Percentiles rank a stretch among this genome's conserved stretches.
phyloP scores from a whole-genome alignment of 257 asterid genomes.

The Parsonsia alboflavescens region DNA sequence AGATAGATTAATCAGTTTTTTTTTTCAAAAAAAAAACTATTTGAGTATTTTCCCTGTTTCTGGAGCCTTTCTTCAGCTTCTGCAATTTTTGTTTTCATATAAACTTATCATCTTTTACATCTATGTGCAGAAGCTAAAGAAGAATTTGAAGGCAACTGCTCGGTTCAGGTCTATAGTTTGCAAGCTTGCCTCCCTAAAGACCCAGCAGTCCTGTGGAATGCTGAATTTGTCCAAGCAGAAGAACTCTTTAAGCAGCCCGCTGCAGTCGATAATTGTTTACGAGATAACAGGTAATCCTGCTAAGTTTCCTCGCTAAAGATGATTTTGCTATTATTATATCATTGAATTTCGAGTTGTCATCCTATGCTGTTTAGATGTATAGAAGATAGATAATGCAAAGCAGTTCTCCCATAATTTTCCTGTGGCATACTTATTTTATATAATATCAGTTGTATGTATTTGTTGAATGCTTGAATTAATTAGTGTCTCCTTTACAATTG shows the following conservation, averaged over 20 bases:
- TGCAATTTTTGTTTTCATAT: background rate
- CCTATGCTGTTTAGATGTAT: background rate
- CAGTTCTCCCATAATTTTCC: background rate
- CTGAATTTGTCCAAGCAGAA: slow-evolving; percentile 83
- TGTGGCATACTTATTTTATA: background rate
- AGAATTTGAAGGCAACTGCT: slow-evolving; percentile 61
- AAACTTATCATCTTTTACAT: background rate
- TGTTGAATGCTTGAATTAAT: background rate
- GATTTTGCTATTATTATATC: background rate
- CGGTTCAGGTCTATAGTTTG: slow-evolving; percentile 80
- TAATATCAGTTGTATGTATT: background rate
- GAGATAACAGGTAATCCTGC: slow-evolving; percentile 61
- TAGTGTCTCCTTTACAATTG: background rate
- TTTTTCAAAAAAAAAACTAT: background rate
- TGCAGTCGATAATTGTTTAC: slow-evolving; percentile 62
- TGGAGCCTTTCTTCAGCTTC: slow-evolving; percentile 1
- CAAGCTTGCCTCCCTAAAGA: slow-evolving; percentile 94
- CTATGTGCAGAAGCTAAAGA: slow-evolving; percentile 60
- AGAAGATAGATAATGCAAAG: background rate
- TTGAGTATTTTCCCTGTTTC: background rate
- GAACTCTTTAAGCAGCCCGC: slow-evolving; percentile 66
- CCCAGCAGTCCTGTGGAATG: slow-evolving; percentile 89
- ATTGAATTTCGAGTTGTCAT: background rate
- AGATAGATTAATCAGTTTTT: background rate
- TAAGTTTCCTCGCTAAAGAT: slow-evolving; percentile 1